Evolutionary conservation across 2,329 filamentous ascomycete species (phyloP).

Genomic region (Volutella citrinella): DNA sequence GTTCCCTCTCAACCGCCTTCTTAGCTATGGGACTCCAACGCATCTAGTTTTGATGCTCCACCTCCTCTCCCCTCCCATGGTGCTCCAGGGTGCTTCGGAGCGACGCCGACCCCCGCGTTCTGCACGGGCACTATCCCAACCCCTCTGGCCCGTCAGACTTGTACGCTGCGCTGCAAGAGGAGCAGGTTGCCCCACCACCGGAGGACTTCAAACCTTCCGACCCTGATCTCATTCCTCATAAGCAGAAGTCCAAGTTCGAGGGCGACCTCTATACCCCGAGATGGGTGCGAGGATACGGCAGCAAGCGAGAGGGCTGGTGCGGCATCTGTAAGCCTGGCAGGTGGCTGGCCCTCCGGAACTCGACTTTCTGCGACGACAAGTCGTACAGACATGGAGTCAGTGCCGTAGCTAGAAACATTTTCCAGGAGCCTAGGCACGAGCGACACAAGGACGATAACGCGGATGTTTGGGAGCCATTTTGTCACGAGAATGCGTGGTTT

Average conservation of each 20-base stretch:
- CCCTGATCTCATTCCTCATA: slow-evolving; percentile 71
- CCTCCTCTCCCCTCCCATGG: slow-evolving; percentile 67
- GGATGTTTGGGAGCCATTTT: slow-evolving; percentile 78
- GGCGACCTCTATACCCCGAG: slow-evolving; percentile 80
- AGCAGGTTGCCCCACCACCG: slow-evolving; percentile 69
- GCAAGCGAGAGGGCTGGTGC: slow-evolving; percentile 87
- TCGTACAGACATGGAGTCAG: slow-evolving; percentile 85
- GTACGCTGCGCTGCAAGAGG: slow-evolving; percentile 71
- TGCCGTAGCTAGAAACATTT: slow-evolving; percentile 73
- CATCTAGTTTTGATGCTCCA: slow-evolving; percentile 56
- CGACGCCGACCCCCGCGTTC: slow-evolving; percentile 65
- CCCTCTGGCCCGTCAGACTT: slow-evolving; percentile 74
- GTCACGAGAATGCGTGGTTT: no score
- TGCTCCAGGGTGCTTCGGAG: slow-evolving; percentile 72
- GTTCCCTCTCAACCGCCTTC: slow-evolving; percentile 51
- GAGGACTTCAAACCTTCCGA: slow-evolving; percentile 80
- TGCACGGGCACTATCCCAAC: slow-evolving; percentile 69
- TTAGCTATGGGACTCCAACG: slow-evolving; percentile 47
- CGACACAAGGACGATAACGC: slow-evolving; percentile 76
- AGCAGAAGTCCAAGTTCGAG: slow-evolving; percentile 75
- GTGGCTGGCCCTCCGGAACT: slow-evolving; percentile 90
- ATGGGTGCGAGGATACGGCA: slow-evolving; percentile 82
- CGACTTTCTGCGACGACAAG: slow-evolving; percentile 91
- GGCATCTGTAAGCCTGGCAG: slow-evolving; percentile 82
- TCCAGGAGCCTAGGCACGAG: slow-evolving; percentile 73